A percentile compares a stretch with the other conserved stretches of the same genome.
Conservation (phyloP, 441 rosid species). For the Cnidoscolus chayamansa region DNA sequence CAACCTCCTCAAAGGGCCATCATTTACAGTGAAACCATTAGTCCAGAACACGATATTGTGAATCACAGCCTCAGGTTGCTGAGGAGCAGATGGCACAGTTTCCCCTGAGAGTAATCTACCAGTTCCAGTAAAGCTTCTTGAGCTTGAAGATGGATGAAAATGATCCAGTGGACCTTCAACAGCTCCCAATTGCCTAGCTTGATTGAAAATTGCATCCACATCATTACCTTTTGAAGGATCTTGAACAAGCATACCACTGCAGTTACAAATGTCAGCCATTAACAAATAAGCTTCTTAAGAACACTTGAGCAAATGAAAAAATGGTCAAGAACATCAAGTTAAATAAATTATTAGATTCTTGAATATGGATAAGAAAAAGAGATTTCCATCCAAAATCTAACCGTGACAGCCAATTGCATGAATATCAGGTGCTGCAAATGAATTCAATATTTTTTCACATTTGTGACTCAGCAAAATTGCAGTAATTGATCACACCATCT, state of each 20-base stretch:
- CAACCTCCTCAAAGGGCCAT: slow-evolving; percentile 84
- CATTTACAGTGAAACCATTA: slow-evolving; percentile 90
- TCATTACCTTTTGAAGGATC: slow-evolving; percentile 78
- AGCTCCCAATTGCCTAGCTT: slow-evolving; percentile 89
- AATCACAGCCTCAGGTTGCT: slow-evolving; percentile 76
- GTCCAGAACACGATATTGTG: slow-evolving; percentile 92
- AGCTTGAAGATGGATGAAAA: slow-evolving; percentile 60
- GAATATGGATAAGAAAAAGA: background rate
- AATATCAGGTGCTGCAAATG: background rate
- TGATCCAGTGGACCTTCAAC: slow-evolving; percentile 77
- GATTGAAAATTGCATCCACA: slow-evolving; percentile 86
- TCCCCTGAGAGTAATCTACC: slow-evolving; percentile 88
- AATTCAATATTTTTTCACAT: background rate
- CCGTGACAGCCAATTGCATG: background rate
- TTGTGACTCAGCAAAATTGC: background rate
- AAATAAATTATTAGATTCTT: background rate
- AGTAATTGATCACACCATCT: background rate
- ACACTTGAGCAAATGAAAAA: background rate
- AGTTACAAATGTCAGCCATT: slow-evolving; percentile 9
- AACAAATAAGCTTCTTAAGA: background rate
- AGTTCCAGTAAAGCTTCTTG: slow-evolving; percentile 82
- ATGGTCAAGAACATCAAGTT: background rate
- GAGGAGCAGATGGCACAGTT: slow-evolving; percentile 60
- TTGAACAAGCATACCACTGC: slow-evolving; percentile 96
- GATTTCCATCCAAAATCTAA: background rate